phyloP scores from a whole-genome alignment of 495 filamentous ascomycete species.

The Halenospora varia region DNA sequence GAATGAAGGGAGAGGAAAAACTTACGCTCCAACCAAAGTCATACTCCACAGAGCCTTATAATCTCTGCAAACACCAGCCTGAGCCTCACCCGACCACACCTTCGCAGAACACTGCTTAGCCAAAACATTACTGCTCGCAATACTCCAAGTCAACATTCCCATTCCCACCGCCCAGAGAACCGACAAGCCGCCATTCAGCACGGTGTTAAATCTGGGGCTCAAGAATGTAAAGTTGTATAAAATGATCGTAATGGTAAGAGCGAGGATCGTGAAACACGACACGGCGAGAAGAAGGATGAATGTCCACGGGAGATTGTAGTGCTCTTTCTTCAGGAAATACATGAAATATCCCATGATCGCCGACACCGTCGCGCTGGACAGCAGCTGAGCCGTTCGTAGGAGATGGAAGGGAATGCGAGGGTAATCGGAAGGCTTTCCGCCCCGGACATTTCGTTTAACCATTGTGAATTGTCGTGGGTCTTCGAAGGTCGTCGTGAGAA shows the following conservation, averaged over 20 bases:
- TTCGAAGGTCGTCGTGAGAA: too few species aligned
- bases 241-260: conserved; percentile 47
- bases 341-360: conserved; percentile 60
- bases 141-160: conserved; percentile 52
- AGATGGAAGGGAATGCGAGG: conserved; percentile 54
- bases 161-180: conserved; percentile 56
- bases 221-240: conserved; percentile 55
- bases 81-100: conserved; percentile 54
- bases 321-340: conserved; percentile 43
- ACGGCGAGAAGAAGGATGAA: conserved; percentile 57
- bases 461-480: too few species aligned
- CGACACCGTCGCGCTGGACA: conserved; percentile 53
- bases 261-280: conserved; percentile 50
- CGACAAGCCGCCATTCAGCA: conserved; percentile 46
- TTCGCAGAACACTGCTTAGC: conserved; percentile 43
- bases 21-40: conserved; percentile 42
- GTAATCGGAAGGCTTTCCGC: conserved; percentile 50
- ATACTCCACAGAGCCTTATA: conserved; percentile 69
- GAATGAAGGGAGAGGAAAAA: background rate
- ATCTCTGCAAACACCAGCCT: conserved; percentile 55
- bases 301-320: conserved; percentile 56
- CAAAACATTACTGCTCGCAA: conserved; percentile 50
- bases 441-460: conserved; percentile 21
- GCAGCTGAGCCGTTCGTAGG: conserved; percentile 44
- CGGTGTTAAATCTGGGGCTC: conserved; percentile 49